Evolutionary conservation across 129 eudicot genomes (phyloP), one percentile per base, ranked within the genome.

Genomic region (Apium graveolens): DNA sequence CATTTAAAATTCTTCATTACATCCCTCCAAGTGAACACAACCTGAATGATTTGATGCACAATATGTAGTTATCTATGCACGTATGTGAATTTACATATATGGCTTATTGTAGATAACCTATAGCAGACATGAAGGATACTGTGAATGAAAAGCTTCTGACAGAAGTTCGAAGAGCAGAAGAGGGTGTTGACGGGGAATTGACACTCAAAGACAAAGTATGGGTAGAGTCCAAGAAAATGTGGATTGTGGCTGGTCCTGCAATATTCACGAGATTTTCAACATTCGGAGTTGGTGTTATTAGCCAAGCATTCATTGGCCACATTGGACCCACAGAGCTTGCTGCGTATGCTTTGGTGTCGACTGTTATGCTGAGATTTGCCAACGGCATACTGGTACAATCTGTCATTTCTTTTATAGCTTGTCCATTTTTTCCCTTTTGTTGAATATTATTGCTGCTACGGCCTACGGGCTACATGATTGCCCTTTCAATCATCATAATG

Each of bases 301-400:
- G 70, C 76, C 90, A 70, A 39, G 87, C 87, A 37, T 86, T 86
- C 79, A 65, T 83, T 8, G 90, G 90, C 11, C 90, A 86, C 45
- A 83, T 83, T 71, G 87, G 90, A 45, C 17, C 90, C 21, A 83
- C 83, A 6, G 85, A 86, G 66, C 87, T 86, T 65, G 90, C 90
- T 76, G 90, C 87, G 20, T 86, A 75, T 73, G 83, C 90, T 73
- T 42, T 86, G 8, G 80, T 83, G 27, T 24, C 44, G 21, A 86
- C 87, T 27, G 87, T 86, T 31, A 27, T 86, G 5, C 18, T 80
- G 70, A 81, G 85, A 74, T 86, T 86, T 76, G 87, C 85, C 11
- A 86, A 81, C 39, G 90, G 87, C 45, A 72, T 86, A 21, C 75
- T 83, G 87, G 87, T 86, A 41, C 43, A 0, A 41, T n/a, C n/a